Evolutionary conservation across 2,329 filamentous ascomycete genomes (phyloP), one percentile per base, ranked within the genome.

Genomic region (Paecilomyces formosus): DNA sequence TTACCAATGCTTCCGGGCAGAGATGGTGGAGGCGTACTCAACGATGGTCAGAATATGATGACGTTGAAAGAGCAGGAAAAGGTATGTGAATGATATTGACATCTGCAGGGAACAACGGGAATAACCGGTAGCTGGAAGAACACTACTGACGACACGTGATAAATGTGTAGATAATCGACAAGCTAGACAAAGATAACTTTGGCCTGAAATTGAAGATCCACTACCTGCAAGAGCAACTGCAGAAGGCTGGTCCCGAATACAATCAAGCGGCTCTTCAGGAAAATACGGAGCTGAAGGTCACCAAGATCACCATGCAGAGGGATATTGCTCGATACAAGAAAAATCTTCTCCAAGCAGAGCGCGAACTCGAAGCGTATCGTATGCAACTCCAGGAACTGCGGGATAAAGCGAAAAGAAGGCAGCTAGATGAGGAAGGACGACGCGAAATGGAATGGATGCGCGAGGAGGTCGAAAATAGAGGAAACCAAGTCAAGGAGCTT

Each of bases 141-240:
- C 39, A 45, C 39, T 21, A 45, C 18, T 45, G 39, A 45, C 39
- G 9, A 18, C 39, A 45, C 9, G 15, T 45, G 15, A 39, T n/a
- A 12, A 4, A 24, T 8, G 12, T 21, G 21, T 61, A 85, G 81
- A 85, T 85, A 64, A 93, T 99, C 66, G 90, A 97, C 76, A 90
- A 90, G 70, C 93, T 99, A 66, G 92, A 97, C 71, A 99, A 99
- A 78, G 94, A 97, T 70, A 99, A 99, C 70, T 99, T 97, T 71
- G 91, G 91, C 24, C 81, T 99, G 57, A 97, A 97, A 75, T 83
- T 97, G 66, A 97, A 96, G 74, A 96, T 97, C 56, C 92, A 97
- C 74, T 99, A 96, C 72, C 82, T 99, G 58, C 92, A 99, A 72
- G 91, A 97, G 66, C 90, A 90, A 13, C 77, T 99, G 55, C 85